Evolutionary conservation across 176 grass and related monocot species (phyloP).

Genomic region (Coix lacrymajobi): DNA sequence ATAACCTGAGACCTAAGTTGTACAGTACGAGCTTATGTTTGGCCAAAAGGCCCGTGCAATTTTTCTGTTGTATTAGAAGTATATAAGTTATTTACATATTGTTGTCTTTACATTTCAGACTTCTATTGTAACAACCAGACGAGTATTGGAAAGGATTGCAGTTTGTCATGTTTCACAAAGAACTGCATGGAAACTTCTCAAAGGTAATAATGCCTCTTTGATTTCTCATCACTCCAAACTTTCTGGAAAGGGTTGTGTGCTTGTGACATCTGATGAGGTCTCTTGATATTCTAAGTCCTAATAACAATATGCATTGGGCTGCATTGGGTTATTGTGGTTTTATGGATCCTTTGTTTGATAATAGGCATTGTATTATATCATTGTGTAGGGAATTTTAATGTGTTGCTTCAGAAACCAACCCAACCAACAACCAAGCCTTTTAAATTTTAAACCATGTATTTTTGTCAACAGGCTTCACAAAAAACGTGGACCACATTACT

Average conservation of each 20-base stretch:
- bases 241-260: neutral
- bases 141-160: conserved; percentile 82
- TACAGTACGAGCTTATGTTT: neutral
- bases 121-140: conserved; percentile 77
- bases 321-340: neutral
- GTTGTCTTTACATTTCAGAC: conserved; percentile 53
- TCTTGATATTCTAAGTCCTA: neutral
- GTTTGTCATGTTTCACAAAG: conserved; percentile 75
- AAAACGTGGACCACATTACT: neutral
- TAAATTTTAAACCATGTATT: neutral
- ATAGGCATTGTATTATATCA: neutral
- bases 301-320: neutral
- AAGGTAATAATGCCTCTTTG: conserved; percentile 43
- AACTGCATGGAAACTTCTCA: conserved; percentile 99
- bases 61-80: neutral
- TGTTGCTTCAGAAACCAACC: neutral
- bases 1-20: neutral
- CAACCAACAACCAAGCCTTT: too few species aligned
- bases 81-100: neutral
- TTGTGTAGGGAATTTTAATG: neutral
- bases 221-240: neutral
- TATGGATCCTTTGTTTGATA: neutral
- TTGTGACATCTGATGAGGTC: neutral
- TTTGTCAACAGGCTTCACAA: neutral
- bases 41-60: neutral